Evolutionary conservation across 1,284 basidiomycete genomes (phyloP).

Genomic region (Apiotrichum sp.): DNA sequence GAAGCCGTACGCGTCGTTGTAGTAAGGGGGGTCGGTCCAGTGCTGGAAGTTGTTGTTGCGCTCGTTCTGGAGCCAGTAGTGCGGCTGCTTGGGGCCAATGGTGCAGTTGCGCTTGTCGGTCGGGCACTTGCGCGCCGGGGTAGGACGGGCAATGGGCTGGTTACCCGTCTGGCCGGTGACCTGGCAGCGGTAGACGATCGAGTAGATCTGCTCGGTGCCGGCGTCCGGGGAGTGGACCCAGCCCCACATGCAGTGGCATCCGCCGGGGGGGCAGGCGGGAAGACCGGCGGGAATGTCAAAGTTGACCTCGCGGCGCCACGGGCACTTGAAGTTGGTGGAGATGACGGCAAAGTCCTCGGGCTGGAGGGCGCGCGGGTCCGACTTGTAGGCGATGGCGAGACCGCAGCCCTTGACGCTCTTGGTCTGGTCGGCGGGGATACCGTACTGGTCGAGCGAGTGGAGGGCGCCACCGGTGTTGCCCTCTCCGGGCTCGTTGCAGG

Average conservation of each 20-base stretch:
- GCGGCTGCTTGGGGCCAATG: constrained; percentile 21
- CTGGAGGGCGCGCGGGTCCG: constrained; percentile 52
- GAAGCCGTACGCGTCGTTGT: constrained; percentile 44
- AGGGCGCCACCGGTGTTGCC: neutral
- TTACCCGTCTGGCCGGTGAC: constrained; percentile 36
- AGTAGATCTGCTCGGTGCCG: constrained; percentile 39
- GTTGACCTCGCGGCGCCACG: constrained; percentile 59
- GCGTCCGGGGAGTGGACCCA: constrained; percentile 53
- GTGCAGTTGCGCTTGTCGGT: constrained; percentile 29
- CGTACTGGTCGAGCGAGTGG: neutral
- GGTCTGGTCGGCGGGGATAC: neutral
- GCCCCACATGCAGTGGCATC: constrained; percentile 64
- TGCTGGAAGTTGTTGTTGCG: constrained; percentile 54
- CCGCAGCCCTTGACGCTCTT: constrained; percentile 7
- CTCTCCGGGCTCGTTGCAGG: neutral
- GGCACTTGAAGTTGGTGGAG: constrained; percentile 64
- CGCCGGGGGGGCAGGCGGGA: constrained; percentile 62
- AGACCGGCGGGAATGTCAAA: constrained; percentile 60
- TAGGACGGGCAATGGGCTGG: constrained; percentile 27
- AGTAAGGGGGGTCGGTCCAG: constrained; percentile 20
- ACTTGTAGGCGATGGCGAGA: constrained; percentile 64
- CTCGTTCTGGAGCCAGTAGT: constrained; percentile 8
- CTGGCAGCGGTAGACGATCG: constrained; percentile 24
- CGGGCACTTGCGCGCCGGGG: constrained; percentile 9
- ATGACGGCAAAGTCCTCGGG: constrained; percentile 67